A percentile compares a stretch with the other conserved stretches of the same genome.
Evolutionary conservation across 2,329 filamentous ascomycete species (phyloP).

Genomic region (Cercospora janseana): DNA sequence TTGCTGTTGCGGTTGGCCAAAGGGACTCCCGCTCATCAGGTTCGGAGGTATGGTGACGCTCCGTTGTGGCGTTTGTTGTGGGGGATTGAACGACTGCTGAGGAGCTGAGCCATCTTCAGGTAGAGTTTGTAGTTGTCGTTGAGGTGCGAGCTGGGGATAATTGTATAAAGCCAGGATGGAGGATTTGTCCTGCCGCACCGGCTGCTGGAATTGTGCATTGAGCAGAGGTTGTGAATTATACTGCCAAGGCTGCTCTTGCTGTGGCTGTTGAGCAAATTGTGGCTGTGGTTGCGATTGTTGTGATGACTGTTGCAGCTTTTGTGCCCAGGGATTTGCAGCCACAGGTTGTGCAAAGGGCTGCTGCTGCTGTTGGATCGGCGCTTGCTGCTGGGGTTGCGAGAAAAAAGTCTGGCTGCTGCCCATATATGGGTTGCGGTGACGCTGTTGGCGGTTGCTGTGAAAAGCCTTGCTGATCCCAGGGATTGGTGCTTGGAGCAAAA

Average conservation of each 20-base stretch:
- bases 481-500: conserved; percentile 21
- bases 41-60: conserved; percentile 42
- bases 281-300: conserved; percentile 34
- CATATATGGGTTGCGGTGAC: conserved; percentile 31
- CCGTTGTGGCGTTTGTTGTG: conserved; percentile 32
- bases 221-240: conserved; percentile 20
- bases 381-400: conserved; percentile 23
- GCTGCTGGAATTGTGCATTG: conserved; percentile 37
- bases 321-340: conserved; percentile 26
- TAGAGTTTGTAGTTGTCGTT: conserved; percentile 39
- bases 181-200: conserved; percentile 62
- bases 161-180: conserved; percentile 76
- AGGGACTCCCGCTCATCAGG: conserved; percentile 31
- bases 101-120: conserved; percentile 36
- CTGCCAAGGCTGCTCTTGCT: conserved; percentile 39
- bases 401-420: conserved; percentile 34
- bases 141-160: conserved; percentile 55
- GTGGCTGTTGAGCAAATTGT: conserved; percentile 35
- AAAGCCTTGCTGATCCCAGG: conserved; percentile 36
- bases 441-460: conserved; percentile 32
- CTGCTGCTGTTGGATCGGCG: conserved; percentile 22
- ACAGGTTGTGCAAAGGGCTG: conserved; percentile 17
- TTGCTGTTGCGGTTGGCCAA: conserved; percentile 31
- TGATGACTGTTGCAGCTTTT: conserved; percentile 20
- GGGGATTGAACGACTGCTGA: conserved; percentile 17